Percentiles rank a stretch among this genome's conserved stretches.
Evolutionary conservation across 306 rosid species (phyloP).

Genomic region (Vicia villosa): DNA sequence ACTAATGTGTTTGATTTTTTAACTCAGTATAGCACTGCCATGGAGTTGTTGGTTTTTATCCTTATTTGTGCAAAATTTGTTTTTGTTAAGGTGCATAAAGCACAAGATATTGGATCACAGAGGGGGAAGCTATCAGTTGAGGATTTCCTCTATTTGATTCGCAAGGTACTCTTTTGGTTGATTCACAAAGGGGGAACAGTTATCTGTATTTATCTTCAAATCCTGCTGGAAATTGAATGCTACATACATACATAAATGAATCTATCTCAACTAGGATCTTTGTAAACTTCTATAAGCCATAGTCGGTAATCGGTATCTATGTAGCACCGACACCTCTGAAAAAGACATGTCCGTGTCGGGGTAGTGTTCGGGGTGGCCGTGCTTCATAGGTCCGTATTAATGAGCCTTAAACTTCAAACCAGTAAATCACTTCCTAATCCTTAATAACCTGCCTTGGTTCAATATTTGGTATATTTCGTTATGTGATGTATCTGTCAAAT

Average conservation of each 20-base stretch:
- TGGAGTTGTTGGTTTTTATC: conserved; percentile 29
- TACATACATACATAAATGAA: not conserved
- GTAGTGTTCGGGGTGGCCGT: no score
- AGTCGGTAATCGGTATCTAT: no score
- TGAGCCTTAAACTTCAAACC: conserved; percentile 1
- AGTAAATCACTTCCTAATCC: not conserved
- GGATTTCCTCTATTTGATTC: conserved; percentile 85
- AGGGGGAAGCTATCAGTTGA: conserved; percentile 89
- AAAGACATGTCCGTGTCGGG: no score
- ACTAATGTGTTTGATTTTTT: not conserved
- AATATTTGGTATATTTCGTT: not conserved
- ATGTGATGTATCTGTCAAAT: no score
- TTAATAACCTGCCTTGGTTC: not conserved
- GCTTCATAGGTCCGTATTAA: no score
- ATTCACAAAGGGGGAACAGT: no score
- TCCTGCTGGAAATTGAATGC: no score
- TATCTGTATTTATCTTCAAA: no score
- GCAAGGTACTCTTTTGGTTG: conserved; percentile 59
- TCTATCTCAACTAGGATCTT: not conserved
- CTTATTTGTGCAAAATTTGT: not conserved
- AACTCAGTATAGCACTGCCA: not conserved
- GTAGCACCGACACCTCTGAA: no score
- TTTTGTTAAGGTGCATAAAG: conserved; percentile 74
- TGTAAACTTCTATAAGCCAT: conserved; percentile 6
- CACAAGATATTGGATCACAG: conserved; percentile 89